These are phyloP conservation scores for Epithele typhae DNA, from an alignment of 768 basidiomycete genomes.

Conservation along the genomic window DNA sequence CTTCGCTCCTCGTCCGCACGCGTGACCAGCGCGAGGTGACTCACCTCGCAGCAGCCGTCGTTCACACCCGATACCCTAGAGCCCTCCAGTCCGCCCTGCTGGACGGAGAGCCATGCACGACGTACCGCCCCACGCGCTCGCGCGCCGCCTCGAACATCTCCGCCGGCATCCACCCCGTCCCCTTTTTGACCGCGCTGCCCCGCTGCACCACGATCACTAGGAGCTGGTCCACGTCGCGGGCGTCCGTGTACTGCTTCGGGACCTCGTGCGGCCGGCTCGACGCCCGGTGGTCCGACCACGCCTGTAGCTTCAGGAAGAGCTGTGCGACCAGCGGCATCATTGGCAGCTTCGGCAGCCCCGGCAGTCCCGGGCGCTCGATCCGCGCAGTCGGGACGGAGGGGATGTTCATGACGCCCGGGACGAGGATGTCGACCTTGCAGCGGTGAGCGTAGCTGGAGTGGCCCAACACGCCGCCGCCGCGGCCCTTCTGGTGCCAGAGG, in stretches of 20 bases:
- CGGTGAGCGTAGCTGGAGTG: neutral
- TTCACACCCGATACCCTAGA: neutral
- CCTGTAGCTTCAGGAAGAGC: conserved; percentile 30
- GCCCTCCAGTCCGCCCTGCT: neutral
- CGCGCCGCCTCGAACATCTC: neutral
- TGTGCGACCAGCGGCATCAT: conserved; percentile 28
- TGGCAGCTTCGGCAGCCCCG: conserved; percentile 17
- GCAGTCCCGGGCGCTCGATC: conserved; percentile 9
- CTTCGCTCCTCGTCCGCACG: neutral
- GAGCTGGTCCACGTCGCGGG: conserved; percentile 37
- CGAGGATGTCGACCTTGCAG: conserved; percentile 33
- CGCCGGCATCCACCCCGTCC: neutral
- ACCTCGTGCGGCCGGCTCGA: conserved; percentile 29
- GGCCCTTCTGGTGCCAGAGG: conserved; percentile 7
- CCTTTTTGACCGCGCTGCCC: neutral
- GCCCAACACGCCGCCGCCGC: neutral
- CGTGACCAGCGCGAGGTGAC: neutral
- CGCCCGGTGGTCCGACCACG: conserved; percentile 28
- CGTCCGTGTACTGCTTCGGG: conserved; percentile 37
- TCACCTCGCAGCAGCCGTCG: neutral
- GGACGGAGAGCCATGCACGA: neutral
- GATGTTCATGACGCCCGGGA: conserved; percentile 26
- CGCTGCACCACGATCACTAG: conserved; percentile 29
- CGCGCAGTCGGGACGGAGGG: conserved; percentile 17
- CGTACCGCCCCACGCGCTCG: neutral